A percentile compares a stretch with the other conserved stretches of the same genome.
These are phyloP conservation scores for Pisolithus sp. DNA, from an alignment of 768 basidiomycete species.

Conservation along the genomic window DNA sequence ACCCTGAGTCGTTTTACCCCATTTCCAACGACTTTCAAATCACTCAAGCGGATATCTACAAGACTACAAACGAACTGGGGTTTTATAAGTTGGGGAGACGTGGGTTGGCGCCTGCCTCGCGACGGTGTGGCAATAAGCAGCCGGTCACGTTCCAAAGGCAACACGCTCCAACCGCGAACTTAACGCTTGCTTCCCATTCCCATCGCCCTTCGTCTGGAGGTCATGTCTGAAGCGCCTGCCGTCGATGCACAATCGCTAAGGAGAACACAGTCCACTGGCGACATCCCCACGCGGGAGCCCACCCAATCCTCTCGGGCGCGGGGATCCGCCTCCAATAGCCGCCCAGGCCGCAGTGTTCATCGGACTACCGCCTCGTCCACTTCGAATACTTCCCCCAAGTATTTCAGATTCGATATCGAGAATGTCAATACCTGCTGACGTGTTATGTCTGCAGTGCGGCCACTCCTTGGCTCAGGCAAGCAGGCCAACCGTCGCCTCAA, in stretches of 20 bases:
- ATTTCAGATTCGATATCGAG: conserved; percentile 5
- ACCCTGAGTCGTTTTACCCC: not conserved
- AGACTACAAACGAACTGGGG: no score
- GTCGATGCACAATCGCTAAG: conserved; percentile 29
- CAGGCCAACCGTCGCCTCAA: conserved; percentile 13
- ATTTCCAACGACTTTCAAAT: not conserved
- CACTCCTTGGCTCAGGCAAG: conserved; percentile 19
- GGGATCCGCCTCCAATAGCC: conserved; percentile 24
- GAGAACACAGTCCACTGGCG: conserved; percentile 30
- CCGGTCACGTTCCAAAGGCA: conserved; percentile 4
- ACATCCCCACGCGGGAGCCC: conserved; percentile 20
- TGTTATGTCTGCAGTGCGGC: conserved; percentile 8
- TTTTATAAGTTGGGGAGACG: no score
- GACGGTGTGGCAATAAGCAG: conserved; percentile 7
- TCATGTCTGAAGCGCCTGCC: conserved; percentile 21
- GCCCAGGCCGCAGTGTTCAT: conserved; percentile 18
- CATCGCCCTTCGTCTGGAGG: conserved; percentile 10
- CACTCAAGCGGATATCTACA: not conserved
- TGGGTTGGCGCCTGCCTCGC: conserved; percentile 1
- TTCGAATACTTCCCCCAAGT: conserved; percentile 14
- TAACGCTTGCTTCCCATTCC: conserved; percentile 9
- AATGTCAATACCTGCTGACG: conserved; percentile 14
- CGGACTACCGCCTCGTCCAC: conserved; percentile 15
- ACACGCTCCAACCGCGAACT: conserved; percentile 29
- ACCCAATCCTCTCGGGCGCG: conserved; percentile 21